Evolutionary conservation across 306 rosid species (phyloP), one percentile per base, ranked within the genome.

Genomic region (Pyrus bretschneideri): DNA sequence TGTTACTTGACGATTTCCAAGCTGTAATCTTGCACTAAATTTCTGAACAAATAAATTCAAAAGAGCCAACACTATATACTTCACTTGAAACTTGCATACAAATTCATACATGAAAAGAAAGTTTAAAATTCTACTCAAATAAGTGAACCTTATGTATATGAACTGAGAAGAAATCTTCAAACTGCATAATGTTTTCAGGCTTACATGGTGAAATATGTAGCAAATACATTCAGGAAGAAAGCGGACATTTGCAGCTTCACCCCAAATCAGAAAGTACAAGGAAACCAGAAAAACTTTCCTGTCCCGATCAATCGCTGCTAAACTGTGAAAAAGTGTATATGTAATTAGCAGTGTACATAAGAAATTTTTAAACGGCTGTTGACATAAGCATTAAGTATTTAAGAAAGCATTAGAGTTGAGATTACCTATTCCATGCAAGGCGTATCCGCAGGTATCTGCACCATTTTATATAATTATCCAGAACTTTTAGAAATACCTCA

Each of bases 191-290:
- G 74, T 29, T 23, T 29, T 64, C 10, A 76, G 35, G 73, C 97
- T 95, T 92, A 95, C 98, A 46, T 87, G 74, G 93, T 95, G 98
- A 81, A 95, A 95, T 84, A 95, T 90, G 75, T 89, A 95, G 90
- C 98, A 95, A 74, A 95, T 81, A 84, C 97, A 95, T 78, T 95
- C 98, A 9, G 98, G 98, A 81, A 95, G 97, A 85, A 95, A 95
- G 65, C 98, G 98, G 81, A 90, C 89, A 84, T 95, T 95, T 77
- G 98, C 98, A 84, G 97, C 98, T 87, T 95, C 98, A 63, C 98
- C 98, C 98, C 98, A 95, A 74, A 95, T 88, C 84, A 95, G 89
- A 78, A 92, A 88, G 88, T 95, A 95, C 71, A 95, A 76, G 69
- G 98, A 92, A 83, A 92, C 85, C 71, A 92, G 82, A 80, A 89